Conservation (phyloP, 225 moss, liverwort and hornwort genomes). For the Polytrichum formosum region DNA sequence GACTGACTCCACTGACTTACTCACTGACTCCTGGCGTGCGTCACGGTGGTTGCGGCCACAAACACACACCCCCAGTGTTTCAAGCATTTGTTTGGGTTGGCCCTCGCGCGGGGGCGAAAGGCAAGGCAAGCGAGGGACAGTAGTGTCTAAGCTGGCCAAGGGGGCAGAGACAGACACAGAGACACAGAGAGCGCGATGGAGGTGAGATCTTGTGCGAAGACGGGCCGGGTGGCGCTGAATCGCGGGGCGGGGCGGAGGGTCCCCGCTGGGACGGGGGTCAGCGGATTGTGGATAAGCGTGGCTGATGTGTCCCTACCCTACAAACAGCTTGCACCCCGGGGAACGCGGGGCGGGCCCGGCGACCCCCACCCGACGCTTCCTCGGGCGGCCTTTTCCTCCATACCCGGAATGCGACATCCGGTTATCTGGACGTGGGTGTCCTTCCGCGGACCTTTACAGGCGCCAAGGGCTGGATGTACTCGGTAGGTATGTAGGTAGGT, state of each 20-base stretch:
- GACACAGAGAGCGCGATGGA: background rate
- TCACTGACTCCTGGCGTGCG: no score
- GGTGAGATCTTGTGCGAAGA: background rate
- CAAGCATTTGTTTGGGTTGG: background rate
- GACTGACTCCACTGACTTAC: no score
- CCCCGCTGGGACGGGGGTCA: background rate
- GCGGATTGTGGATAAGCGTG: constrained; percentile 39
- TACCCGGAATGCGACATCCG: no score
- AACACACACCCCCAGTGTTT: no score
- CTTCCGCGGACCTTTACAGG: no score
- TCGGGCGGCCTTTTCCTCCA: no score
- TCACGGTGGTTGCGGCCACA: no score
- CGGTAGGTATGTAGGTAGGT: no score
- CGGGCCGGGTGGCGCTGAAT: background rate
- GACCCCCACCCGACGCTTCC: background rate
- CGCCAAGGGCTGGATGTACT: no score
- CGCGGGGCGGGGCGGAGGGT: background rate
- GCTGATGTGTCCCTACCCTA: constrained; percentile 26
- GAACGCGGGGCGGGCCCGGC: background rate
- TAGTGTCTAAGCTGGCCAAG: background rate
- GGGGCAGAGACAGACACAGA: background rate
- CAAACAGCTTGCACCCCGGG: background rate
- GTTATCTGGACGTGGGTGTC: no score
- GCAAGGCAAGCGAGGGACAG: background rate
- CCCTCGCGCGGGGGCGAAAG: background rate